A percentile compares a stretch with the other conserved stretches of the same genome.
Conservation (phyloP, 306 rosid species). For the Arachis stenosperma region DNA sequence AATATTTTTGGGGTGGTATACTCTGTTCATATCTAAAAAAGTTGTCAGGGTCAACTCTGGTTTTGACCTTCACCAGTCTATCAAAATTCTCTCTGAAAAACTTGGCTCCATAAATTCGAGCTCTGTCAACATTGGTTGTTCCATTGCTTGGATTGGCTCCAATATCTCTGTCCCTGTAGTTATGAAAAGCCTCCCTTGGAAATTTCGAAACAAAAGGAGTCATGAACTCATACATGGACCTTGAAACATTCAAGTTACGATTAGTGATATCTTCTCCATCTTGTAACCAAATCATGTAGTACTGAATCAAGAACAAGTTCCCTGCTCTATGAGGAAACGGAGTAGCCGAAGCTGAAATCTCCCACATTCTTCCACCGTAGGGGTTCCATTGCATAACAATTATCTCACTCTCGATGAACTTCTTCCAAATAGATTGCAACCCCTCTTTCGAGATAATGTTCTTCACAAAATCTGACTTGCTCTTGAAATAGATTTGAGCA, state of each 20-base stretch:
- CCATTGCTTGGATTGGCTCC: no score
- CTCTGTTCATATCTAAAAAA: conserved; percentile 44
- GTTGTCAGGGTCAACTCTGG: conserved; percentile 31
- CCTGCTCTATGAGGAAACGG: conserved; percentile 55
- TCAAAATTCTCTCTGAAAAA: conserved; percentile 31
- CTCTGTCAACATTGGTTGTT: background rate
- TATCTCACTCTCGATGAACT: conserved; percentile 21
- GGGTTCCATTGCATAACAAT: conserved; percentile 40
- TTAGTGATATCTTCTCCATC: background rate
- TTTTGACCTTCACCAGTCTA: conserved; percentile 30
- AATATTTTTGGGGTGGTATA: conserved; percentile 1
- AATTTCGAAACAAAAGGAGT: conserved; percentile 24
- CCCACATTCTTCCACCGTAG: conserved; percentile 44
- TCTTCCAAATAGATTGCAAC: conserved; percentile 11
- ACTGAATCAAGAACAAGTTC: conserved; percentile 42
- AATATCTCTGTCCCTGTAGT: conserved; percentile 39
- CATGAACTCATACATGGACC: conserved; percentile 34
- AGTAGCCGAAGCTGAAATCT: conserved; percentile 16
- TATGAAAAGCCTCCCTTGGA: conserved; percentile 37
- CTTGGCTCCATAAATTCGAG: conserved; percentile 31
- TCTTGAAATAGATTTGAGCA: rapidly evolving
- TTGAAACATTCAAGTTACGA: background rate
- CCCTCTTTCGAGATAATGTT: conserved; percentile 28
- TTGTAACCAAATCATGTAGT: background rate
- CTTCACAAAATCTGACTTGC: conserved; percentile 43